Evolutionary conservation across 2,329 filamentous ascomycete genomes (phyloP), one percentile per base, ranked within the genome.

Genomic region (Clonostachys solani): DNA sequence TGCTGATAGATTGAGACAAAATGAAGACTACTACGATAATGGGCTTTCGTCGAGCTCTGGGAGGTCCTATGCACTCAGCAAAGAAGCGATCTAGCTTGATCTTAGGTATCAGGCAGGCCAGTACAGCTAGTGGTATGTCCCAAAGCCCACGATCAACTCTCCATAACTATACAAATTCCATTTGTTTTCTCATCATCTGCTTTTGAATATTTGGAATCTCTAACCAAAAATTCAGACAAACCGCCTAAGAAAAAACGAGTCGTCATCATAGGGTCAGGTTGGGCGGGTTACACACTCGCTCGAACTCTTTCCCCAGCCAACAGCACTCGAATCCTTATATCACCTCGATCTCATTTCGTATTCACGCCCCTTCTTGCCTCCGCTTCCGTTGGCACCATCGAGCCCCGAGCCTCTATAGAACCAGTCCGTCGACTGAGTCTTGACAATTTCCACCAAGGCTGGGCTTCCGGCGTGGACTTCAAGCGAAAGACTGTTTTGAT

Each of bases 341-440:
- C 89, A 1, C 91, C 91, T 10, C 82, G 91, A 10, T 91, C 89
- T 1, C 94, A 96, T 65, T 95, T 95, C 57, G 89, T 92, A 61
- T 95, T 95, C 64, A 96, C 86, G 0, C 91, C 90, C 4, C 77
- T 96, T 2, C 81, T 96, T 2, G 92, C 89, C 2, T 89, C 87
- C 3, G 89, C 91, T 0, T 83, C 90, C 0, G 88, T 92, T 4
- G 91, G 92, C 4, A 95, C 91, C 0, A 80, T 96, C 33, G 91
- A 96, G 66, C 95, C 95, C 66, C 83, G 91, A 8, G 86, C 86
- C 10, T 84, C 89, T 2, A 77, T 95, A 16, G 92, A 96, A 61
- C 88, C 90, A 0, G 81, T 95, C 40, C 80, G 89, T 45, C 82
- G 84, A 19, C 75, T 84, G 13, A 70, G 74, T 3, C 73, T 81